A percentile compares a stretch with the other conserved stretches of the same genome.
Evolutionary conservation across 306 rosid species (phyloP).

Genomic region (Quercus variabilis): DNA sequence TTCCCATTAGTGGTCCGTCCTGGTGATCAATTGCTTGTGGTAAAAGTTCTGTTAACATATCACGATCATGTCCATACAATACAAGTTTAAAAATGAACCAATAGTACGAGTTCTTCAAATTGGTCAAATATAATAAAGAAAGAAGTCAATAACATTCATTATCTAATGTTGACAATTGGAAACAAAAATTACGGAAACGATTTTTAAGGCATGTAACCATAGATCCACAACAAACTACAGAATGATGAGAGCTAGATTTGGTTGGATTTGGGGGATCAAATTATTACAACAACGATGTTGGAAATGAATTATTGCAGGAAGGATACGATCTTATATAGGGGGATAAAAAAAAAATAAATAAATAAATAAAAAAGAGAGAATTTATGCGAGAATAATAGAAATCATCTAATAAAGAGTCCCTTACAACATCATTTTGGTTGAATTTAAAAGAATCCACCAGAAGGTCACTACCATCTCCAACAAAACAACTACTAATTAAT

Average conservation of each 20-base stretch:
- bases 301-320: conserved; percentile 25
- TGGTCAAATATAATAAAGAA: conserved; percentile 11
- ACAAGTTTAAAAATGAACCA: background rate
- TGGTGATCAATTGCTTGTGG: background rate
- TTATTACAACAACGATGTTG: conserved; percentile 12
- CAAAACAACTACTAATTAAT: conserved; percentile 7
- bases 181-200: conserved; percentile 15
- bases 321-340: background rate
- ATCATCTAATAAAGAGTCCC: conserved; percentile 23
- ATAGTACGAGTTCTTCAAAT: background rate
- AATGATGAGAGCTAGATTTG: conserved; percentile 57
- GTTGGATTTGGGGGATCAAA: conserved; percentile 63
- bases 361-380: background rate
- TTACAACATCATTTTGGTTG: conserved; percentile 31
- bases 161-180: conserved; percentile 38
- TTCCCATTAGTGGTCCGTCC: background rate
- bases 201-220: conserved; percentile 18
- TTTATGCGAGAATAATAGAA: background rate
- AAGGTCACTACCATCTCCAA: conserved; percentile 45
- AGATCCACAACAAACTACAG: conserved; percentile 32
- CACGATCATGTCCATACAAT: background rate
- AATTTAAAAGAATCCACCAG: conserved; percentile 27
- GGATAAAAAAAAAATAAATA: background rate
- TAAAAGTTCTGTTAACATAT: background rate
- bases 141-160: conserved; percentile 28